Base-by-base conservation (phyloP, 805 yeast species). In the Middelhovenomyces tepae region DNA sequence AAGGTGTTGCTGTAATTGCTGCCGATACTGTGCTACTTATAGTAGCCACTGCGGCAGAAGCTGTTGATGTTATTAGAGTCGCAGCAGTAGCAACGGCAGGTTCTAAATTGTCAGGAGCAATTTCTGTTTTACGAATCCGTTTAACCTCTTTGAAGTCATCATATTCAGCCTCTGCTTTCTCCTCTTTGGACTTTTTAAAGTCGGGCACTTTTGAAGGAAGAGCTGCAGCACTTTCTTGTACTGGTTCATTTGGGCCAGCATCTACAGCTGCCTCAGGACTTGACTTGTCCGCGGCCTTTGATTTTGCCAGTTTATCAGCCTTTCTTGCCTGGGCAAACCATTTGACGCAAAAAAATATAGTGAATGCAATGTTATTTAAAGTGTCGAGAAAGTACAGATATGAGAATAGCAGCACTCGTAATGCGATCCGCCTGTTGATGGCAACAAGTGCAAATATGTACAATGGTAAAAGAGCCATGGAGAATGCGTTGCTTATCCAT, bases 281-380 rank as follows among this genome's bases (percentile, higher is more conserved):
- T 9, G 15, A 22, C 19, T 14, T 26, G 22, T 32, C 44, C 11
- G 38, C 39, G 16, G 42, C 40, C 8, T 36, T 35, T 6, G 46
- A 37, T 19, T 43, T 42, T 16, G 51, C 55, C 26, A 50, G 21
- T 19, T 34, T 35, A 6, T 45, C 25, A 22, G 44, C 56, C 10
- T 39, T 48, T n/a, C n/a, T n/a, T n/a, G n/a, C n/a, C n/a, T n/a
- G n/a, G 8, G 47, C 46, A 49, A 85, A 80, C 95, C 96, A 89
- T 39, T 73, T 69, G 34, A 69, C 67, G 4, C 78, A 68, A 52
- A 89, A 87, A 57, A 75, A 80, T 4, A 78, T 43, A 14, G 94
- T 82, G 56, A 80, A 86, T 3, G 79, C 56, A 17, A 74, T 54
- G 17, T 84, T 82, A 25, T 73, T 55, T 0, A 77, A 21, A 0